Base-by-base conservation (phyloP, 441 rosid species). In the Populus hybrid region DNA sequence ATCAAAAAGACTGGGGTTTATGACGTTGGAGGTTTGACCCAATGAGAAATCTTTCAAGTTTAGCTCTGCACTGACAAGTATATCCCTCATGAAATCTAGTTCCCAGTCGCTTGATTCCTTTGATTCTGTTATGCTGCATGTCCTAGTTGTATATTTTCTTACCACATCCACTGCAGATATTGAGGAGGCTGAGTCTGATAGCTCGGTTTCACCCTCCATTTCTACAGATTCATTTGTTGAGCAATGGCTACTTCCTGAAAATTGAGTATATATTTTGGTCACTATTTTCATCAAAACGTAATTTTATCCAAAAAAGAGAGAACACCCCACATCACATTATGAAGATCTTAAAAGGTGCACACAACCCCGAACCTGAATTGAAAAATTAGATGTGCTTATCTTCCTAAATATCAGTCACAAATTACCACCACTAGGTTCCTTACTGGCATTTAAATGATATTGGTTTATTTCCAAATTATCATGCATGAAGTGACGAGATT, bases 51-150 rank as follows among this genome's bases (percentile, higher is more conserved):
- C 91, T 68, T 78, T 80, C 20, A 91, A 71, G 83, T 65, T 86
- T 71, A 84, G 69, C n/a, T 96, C 96, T 24, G 90, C 75, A 29
- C 85, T 84, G 71, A 83, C 78, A 12, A 94, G 87, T n/a, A 93
- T 77, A 74, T 80, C 83, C 63, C 77, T 90, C 78, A 90, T 76
- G 74, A 90, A 94, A 72, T 81, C 86, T 0, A 87, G 75, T 85
- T 93, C 94, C 95, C 94, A 90, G 61, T 80, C 82, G 74, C 72
- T 59, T 9, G 83, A 70, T 70, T 78, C 85, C 61, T 67, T 84
- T 7, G 31, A 77, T 64, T 82, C 88, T 64, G 77, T 26, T 24
- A 59, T 72, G 73, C 64, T 65, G 70, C 63, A 82, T 64, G 87
- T 40, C 64, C 31, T 64, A 4, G 56, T 63, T 20, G 75, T 31